Evolutionary conservation across 2,329 filamentous ascomycete species (phyloP), one percentile per base, ranked within the genome.

Genomic region (Rachicladosporium sp.): DNA sequence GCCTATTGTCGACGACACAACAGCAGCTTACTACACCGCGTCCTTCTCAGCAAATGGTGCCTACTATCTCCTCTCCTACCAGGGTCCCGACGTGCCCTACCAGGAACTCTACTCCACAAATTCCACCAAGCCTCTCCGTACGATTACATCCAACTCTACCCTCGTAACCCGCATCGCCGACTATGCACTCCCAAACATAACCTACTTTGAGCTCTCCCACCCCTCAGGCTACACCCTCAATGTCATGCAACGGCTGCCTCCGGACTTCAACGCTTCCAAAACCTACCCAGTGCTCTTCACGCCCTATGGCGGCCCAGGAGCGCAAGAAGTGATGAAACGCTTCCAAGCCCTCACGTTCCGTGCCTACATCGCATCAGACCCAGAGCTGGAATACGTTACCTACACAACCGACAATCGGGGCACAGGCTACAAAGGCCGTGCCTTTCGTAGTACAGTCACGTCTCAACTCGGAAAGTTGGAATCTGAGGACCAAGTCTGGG

Each of bases 381-480:
- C 76, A 0, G 77, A 82, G 44, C 70, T 82, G 1, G 67, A 80
- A 52, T 82, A 74, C 59, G 71, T 82, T 37, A 73, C 73, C n/a
- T 74, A 77, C 57, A 78, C 73, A 0, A 72, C 83, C 5, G 79
- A 83, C 56, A 78, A 78, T 55, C 75, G 79, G 2, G 79, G 79
- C 31, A 82, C 78, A 0, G 78, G 74, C 0, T 73, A 63, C 59
- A 73, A 76, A 46, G 79, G 79, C 4, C 74, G 79, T 10, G 66
- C 63, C 2, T 82, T 79, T 63, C 72, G 78, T 1, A 66, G 70
- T 1, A 51, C 66, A 1, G 76, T 82, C 0, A 62, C 74, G 0
- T 65, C 65, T 2, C 74, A 74, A 15, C 69, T 83, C 0, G 79
- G 79, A 10, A 66, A 69, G 27, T 66, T 80, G 2, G 79, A 83